These are phyloP conservation scores for Claviceps purpurea DNA, from an alignment of 2,329 filamentous ascomycete genomes.

Conservation along the genomic window DNA sequence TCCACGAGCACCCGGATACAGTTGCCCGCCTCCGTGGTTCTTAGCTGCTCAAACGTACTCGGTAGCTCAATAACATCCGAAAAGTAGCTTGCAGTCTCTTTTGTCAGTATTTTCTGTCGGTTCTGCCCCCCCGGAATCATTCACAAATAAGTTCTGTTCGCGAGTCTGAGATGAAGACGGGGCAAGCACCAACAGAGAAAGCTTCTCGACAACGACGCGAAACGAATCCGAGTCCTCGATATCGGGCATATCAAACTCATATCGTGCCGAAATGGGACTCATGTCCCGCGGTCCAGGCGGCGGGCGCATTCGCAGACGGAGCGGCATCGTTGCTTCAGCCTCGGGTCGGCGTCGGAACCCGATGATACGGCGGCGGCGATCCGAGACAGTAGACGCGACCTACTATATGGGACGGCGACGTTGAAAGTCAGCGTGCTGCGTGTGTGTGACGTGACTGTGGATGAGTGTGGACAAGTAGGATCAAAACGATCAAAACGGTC, in stretches of 20 bases:
- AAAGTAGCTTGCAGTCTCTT: constrained; percentile 39
- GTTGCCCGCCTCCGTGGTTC: constrained; percentile 50
- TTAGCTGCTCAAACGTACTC: constrained; percentile 60
- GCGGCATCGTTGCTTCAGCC: constrained; percentile 18
- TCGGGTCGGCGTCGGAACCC: no score
- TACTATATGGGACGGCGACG: no score
- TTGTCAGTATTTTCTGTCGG: not conserved
- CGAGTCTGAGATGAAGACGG: not conserved
- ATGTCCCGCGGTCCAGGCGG: constrained; percentile 17
- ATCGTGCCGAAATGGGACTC: constrained; percentile 21
- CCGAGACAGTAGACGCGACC: no score
- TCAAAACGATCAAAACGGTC: no score
- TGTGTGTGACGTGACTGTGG: no score
- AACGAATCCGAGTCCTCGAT: constrained; percentile 48
- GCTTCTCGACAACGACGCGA: constrained; percentile 51
- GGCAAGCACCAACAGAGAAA: constrained; percentile 40
- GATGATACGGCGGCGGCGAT: no score
- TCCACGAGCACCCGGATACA: constrained; percentile 46
- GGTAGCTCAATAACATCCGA: constrained; percentile 49
- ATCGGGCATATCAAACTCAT: constrained; percentile 33
- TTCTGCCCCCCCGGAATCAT: no score
- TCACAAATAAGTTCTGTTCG: no score
- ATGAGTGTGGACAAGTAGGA: no score
- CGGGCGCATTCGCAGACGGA: constrained; percentile 22
- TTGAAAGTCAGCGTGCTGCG: no score